A percentile compares a stretch with the other conserved stretches of the same genome.
Conservation (phyloP, 2,329 filamentous ascomycete species). For the Monilinia vaccinii-corymbosi region DNA sequence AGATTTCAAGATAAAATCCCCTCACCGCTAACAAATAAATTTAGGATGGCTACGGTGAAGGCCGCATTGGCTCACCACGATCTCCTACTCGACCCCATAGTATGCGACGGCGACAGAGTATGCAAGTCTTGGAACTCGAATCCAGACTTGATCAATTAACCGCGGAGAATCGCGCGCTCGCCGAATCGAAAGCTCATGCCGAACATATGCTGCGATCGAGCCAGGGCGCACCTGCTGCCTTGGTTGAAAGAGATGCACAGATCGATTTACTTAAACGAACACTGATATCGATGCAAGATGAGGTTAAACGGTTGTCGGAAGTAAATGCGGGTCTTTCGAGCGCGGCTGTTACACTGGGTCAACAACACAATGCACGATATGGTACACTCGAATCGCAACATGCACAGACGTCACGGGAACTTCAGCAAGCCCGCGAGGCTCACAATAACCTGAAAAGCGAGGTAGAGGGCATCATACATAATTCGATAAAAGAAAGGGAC, state of each 20-base stretch:
- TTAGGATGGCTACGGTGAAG: slow-evolving; percentile 89
- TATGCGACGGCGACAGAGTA: slow-evolving; percentile 93
- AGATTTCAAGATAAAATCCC: slow-evolving; percentile 13
- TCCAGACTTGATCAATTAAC: slow-evolving; percentile 72
- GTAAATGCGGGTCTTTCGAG: slow-evolving; percentile 73
- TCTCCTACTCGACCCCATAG: slow-evolving; percentile 92
- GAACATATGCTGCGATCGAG: slow-evolving; percentile 54
- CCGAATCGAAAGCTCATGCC: slow-evolving; percentile 60
- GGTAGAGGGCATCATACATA: slow-evolving; percentile 51
- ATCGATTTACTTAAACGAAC: slow-evolving; percentile 74
- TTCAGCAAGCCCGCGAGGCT: slow-evolving; percentile 57
- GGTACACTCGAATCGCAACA: slow-evolving; percentile 58
- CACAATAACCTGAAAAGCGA: slow-evolving; percentile 53
- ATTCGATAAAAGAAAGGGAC: slow-evolving; percentile 71
- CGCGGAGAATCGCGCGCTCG: slow-evolving; percentile 73
- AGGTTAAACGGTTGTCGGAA: slow-evolving; percentile 71
- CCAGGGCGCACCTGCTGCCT: slow-evolving; percentile 56
- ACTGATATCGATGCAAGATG: slow-evolving; percentile 70
- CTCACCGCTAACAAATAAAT: slow-evolving; percentile 15
- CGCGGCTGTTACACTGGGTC: slow-evolving; percentile 67
- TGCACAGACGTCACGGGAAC: slow-evolving; percentile 54
- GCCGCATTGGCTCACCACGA: slow-evolving; percentile 73
- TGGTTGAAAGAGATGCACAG: slow-evolving; percentile 78
- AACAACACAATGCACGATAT: slow-evolving; percentile 66
- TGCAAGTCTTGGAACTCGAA: slow-evolving; percentile 93